These are phyloP conservation scores for Nidula niveotomentosa DNA, from an alignment of 1,284 basidiomycete genomes.

Conservation along the genomic window DNA sequence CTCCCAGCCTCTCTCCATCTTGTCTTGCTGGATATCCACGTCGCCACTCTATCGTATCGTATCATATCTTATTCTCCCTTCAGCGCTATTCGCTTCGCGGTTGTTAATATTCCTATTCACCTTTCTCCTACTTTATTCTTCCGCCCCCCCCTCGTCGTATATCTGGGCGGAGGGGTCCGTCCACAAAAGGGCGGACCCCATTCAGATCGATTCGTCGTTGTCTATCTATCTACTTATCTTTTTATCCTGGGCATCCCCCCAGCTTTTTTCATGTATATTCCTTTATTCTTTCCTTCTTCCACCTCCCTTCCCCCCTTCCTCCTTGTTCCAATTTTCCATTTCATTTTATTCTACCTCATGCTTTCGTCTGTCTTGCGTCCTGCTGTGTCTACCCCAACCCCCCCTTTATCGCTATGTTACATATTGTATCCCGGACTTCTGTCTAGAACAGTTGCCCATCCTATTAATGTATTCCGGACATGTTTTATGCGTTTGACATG, in stretches of 20 bases:
- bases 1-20: neutral
- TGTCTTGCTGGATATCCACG: neutral
- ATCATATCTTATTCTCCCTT: neutral
- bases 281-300: neutral
- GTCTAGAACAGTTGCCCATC: neutral
- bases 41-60: neutral
- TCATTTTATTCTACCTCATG: too few species aligned
- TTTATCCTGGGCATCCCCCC: neutral
- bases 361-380: too few species aligned
- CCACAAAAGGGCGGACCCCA: neutral
- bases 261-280: neutral
- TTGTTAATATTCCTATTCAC: neutral
- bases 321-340: neutral
- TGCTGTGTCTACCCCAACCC: too few species aligned
- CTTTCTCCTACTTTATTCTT: neutral
- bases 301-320: neutral
- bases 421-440: neutral
- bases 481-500: neutral
- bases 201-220: neutral
- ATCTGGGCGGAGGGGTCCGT: neutral
- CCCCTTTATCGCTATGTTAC: neutral
- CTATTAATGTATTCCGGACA: too few species aligned
- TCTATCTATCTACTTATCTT: neutral
- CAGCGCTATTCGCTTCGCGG: neutral
- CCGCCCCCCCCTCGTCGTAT: neutral